phyloP scores from a whole-genome alignment of 441 rosid genomes.

The Corymbia citriodora region DNA sequence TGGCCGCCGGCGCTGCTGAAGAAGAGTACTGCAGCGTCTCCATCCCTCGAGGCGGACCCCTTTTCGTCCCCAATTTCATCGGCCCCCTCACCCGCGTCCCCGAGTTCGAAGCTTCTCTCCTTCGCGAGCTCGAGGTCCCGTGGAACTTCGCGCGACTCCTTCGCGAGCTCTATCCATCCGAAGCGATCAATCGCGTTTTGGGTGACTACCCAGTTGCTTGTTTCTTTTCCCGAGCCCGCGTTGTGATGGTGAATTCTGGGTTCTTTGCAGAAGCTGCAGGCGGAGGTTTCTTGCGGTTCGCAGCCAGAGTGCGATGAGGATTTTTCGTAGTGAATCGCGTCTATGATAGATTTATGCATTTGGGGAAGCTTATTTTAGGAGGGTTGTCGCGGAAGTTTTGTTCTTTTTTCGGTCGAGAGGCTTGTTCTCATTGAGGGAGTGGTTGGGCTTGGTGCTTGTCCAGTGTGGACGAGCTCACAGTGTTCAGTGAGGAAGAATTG shows the following conservation, averaged over 20 bases:
- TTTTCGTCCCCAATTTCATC: constrained; percentile 40
- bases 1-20: not conserved
- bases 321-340: constrained; percentile 29
- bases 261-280: constrained; percentile 33
- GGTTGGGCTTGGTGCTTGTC: not conserved
- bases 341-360: not conserved
- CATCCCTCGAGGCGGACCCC: constrained; percentile 56
- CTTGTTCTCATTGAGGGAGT: not conserved
- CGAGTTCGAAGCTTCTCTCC: constrained; percentile 38
- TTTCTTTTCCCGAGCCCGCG: not conserved
- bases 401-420: not conserved
- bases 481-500: constrained; percentile 56
- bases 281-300: constrained; percentile 30
- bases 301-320: constrained; percentile 21
- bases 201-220: not conserved
- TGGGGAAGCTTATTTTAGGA: not conserved
- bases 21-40: not conserved
- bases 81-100: constrained; percentile 41
- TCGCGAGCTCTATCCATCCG: not conserved
- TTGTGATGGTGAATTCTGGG: not conserved
- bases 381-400: not conserved
- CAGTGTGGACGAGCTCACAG: constrained; percentile 55
- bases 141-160: not conserved
- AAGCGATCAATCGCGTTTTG: not conserved
- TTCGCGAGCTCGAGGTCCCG: constrained; percentile 31